Evolutionary conservation across 2,329 filamentous ascomycete species (phyloP).

Genomic region (Elsinoe fawcettii): DNA sequence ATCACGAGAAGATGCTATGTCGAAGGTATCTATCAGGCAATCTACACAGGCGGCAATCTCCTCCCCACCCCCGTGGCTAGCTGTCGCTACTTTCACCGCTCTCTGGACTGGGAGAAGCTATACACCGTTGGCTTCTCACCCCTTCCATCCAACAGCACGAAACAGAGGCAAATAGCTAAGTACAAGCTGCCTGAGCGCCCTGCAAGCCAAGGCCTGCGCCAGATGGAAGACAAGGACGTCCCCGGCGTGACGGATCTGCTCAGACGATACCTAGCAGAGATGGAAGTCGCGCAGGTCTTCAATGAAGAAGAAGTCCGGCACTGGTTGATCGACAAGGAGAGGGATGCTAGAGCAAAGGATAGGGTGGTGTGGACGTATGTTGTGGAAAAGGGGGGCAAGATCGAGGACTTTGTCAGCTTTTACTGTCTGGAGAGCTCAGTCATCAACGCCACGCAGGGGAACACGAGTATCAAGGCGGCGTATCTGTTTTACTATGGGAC

Average conservation of each 20-base stretch:
- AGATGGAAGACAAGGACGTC: constrained; percentile 72
- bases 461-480: constrained; percentile 76
- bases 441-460: constrained; percentile 71
- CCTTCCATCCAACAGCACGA: constrained; percentile 74
- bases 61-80: constrained; percentile 87
- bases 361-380: constrained; percentile 93
- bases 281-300: constrained; percentile 78
- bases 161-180: constrained; percentile 73
- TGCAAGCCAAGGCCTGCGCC: constrained; percentile 64
- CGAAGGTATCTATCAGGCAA: constrained; percentile 81
- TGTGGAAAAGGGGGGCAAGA: constrained; percentile 61
- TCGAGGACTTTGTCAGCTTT: constrained; percentile 96
- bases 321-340: constrained; percentile 70
- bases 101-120: constrained; percentile 91
- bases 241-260: constrained; percentile 67
- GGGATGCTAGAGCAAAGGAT: constrained; percentile 47
- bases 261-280: constrained; percentile 67
- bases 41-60: constrained; percentile 89
- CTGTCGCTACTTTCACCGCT: constrained; percentile 89
- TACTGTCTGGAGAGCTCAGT: constrained; percentile 86
- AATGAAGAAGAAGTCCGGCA: constrained; percentile 73
- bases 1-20: constrained; percentile 88
- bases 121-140: constrained; percentile 92
- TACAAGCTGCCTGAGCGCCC: constrained; percentile 72
- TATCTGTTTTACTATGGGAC: constrained; percentile 97